Evolutionary conservation across 2,329 filamentous ascomycete species (phyloP).

Genomic region (Oidium heveae): DNA sequence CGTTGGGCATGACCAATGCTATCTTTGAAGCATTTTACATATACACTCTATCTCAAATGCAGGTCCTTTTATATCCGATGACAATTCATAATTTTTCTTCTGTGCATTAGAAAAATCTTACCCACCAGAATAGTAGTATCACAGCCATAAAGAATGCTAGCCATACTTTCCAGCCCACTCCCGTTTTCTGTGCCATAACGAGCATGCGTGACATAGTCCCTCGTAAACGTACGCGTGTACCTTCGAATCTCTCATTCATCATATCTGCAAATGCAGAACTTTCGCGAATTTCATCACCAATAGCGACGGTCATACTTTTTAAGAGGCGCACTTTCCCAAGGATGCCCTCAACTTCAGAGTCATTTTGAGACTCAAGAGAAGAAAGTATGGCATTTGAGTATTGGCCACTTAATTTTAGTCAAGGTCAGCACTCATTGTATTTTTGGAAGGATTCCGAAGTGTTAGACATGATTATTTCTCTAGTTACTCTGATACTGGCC

Average conservation of each 20-base stretch:
- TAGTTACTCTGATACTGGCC: background rate
- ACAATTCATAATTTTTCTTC: too few relatives aligned
- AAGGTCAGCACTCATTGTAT: background rate
- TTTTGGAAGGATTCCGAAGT: too few relatives aligned
- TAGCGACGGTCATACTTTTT: constrained; percentile 77
- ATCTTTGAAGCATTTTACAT: too few relatives aligned
- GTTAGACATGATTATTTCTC: too few relatives aligned
- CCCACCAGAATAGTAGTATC: constrained; percentile 63
- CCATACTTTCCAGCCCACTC: constrained; percentile 94
- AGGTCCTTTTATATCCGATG: too few relatives aligned
- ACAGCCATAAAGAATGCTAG: constrained; percentile 68
- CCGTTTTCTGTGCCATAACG: constrained; percentile 78
- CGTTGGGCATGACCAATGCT: too few relatives aligned
- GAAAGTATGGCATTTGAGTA: constrained; percentile 81
- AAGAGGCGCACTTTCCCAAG: constrained; percentile 69
- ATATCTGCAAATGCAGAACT: constrained; percentile 71
- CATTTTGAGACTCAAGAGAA: constrained; percentile 89
- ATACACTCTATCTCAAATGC: too few relatives aligned
- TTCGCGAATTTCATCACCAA: constrained; percentile 85
- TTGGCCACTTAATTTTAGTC: constrained; percentile 39
- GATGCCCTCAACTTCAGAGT: constrained; percentile 71
- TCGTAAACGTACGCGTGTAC: constrained; percentile 50
- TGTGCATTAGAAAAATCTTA: constrained; percentile 44
- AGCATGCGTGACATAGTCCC: constrained; percentile 97
- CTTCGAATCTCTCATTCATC: constrained; percentile 90